Base-by-base conservation (phyloP, 768 basidiomycete genomes). In the Pleurotus platypus region DNA sequence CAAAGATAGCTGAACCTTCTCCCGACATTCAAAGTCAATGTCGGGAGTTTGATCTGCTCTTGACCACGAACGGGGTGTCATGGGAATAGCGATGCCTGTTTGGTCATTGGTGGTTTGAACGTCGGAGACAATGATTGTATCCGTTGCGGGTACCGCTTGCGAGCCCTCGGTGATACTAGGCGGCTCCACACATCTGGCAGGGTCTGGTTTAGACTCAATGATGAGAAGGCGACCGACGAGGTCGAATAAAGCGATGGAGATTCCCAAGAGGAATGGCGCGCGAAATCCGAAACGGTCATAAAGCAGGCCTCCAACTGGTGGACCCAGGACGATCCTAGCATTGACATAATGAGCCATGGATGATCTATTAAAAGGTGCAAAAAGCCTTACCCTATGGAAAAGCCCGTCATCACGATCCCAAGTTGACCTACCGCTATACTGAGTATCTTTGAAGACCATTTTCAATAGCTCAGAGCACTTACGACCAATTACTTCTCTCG, bases 331-430 rank as follows among this genome's bases (percentile, higher is more conserved):
- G n/a, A 78, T 66, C 35, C 84, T n/a, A n/a, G n/a, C n/a, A n/a
- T n/a, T n/a, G n/a, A n/a, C n/a, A n/a, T n/a, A n/a, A n/a, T n/a
- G n/a, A n/a, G n/a, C n/a, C n/a, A n/a, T n/a, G n/a, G n/a, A n/a
- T n/a, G n/a, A n/a, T n/a, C n/a, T n/a, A n/a, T n/a, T n/a, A n/a
- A n/a, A n/a, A n/a, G n/a, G n/a, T n/a, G n/a, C n/a, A n/a, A n/a
- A n/a, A n/a, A 11, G 2, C 54, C 49, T 57, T 57, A 83, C 82
- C 85, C 84, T 22, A 82, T 57, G 12, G 82, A 78, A 43, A 85
- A 64, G 11, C 85, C 84, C 8, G 74, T 70, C 78, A 86, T 84
- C 4, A 83, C 80, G 30, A 85, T 68, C 0, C 86, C 86, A 16
- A 87, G 69, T 63, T 87, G 85, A 58, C 76, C 85, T 81, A 27